phyloP scores from a whole-genome alignment of 1,284 basidiomycete genomes.

The Fomes fomentarius region DNA sequence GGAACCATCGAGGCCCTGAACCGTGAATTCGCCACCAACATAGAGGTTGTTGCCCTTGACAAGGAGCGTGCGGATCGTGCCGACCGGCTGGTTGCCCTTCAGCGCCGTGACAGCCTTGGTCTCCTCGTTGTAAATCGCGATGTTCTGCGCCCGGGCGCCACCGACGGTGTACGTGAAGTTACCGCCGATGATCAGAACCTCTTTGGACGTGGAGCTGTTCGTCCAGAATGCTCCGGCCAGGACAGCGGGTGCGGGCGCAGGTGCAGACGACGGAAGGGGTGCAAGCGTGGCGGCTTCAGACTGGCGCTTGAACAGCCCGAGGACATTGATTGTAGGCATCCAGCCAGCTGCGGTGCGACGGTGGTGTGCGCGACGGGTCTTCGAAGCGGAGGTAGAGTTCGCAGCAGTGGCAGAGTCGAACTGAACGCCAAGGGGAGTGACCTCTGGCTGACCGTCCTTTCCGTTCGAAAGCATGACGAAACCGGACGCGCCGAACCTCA shows the following conservation, averaged over 20 bases:
- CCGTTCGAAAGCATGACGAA: conserved; percentile 74
- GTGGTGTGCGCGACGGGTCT: conserved; percentile 41
- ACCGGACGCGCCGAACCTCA: conserved; percentile 70
- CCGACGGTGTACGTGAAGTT: conserved; percentile 76
- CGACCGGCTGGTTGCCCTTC: conserved; percentile 61
- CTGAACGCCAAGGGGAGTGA: conserved; percentile 61
- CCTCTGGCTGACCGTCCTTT: conserved; percentile 48
- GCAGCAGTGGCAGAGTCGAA: conserved; percentile 43
- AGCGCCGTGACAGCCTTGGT: conserved; percentile 59
- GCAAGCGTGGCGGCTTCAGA: conserved; percentile 37
- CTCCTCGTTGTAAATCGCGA: conserved; percentile 77
- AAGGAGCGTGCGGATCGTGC: conserved; percentile 73
- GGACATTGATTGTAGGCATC: conserved; percentile 51
- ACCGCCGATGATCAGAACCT: conserved; percentile 85
- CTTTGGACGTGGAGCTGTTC: conserved; percentile 68
- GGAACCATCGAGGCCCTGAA: conserved; percentile 55
- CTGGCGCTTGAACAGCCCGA: conserved; percentile 59
- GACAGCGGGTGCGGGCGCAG: conserved; percentile 77
- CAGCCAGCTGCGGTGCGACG: conserved; percentile 46
- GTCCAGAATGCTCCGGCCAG: conserved; percentile 91
- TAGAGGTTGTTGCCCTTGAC: conserved; percentile 71
- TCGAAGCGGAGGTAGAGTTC: conserved; percentile 30
- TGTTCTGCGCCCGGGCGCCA: conserved; percentile 48
- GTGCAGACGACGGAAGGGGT: conserved; percentile 56
- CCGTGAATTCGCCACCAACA: conserved; percentile 80